Evolutionary conservation across 108 stramenopile genomes (phyloP).

Genomic region (Pseudonitzschia multistriata): DNA sequence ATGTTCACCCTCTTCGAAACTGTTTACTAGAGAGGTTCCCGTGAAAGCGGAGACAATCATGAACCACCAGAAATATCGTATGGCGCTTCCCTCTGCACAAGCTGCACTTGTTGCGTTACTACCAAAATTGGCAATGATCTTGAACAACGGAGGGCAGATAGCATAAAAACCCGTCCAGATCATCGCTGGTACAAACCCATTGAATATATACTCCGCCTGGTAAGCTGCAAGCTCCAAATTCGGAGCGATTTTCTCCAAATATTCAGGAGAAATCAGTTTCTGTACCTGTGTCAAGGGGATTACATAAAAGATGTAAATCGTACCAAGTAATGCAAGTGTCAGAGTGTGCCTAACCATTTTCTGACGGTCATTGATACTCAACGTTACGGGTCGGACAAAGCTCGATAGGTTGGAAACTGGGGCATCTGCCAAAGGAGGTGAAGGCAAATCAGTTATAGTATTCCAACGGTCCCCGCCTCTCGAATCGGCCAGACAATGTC

Average conservation of each 20-base stretch:
- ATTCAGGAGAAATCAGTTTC: conserved; percentile 45
- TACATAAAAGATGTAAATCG: conserved; percentile 79
- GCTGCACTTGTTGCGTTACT: conserved; percentile 67
- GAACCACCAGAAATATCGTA: conserved; percentile 88
- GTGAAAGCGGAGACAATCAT: conserved; percentile 81
- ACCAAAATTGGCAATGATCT: conserved; percentile 84
- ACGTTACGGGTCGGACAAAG: conserved; percentile 84
- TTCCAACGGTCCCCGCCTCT: conserved; percentile 74
- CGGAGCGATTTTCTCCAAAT: conserved; percentile 47
- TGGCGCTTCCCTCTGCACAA: conserved; percentile 57
- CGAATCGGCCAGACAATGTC: conserved; percentile 80
- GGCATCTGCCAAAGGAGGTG: conserved; percentile 86
- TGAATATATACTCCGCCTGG: conserved; percentile 43
- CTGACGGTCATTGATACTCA: conserved; percentile 75
- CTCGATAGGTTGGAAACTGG: conserved; percentile 65
- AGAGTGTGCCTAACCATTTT: conserved; percentile 56
- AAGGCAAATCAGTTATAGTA: conserved; percentile 53
- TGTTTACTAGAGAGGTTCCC: conserved; percentile 56
- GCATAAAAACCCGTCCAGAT: conserved; percentile 55
- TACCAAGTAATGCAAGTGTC: conserved; percentile 48
- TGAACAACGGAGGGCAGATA: conserved; percentile 83
- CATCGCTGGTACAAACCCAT: conserved; percentile 66
- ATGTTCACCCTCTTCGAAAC: conserved; percentile 47
- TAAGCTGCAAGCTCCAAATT: conserved; percentile 35
- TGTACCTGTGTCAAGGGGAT: conserved; percentile 59